Conservation (phyloP, 768 basidiomycete genomes). For the Psilocybe azurescens region DNA sequence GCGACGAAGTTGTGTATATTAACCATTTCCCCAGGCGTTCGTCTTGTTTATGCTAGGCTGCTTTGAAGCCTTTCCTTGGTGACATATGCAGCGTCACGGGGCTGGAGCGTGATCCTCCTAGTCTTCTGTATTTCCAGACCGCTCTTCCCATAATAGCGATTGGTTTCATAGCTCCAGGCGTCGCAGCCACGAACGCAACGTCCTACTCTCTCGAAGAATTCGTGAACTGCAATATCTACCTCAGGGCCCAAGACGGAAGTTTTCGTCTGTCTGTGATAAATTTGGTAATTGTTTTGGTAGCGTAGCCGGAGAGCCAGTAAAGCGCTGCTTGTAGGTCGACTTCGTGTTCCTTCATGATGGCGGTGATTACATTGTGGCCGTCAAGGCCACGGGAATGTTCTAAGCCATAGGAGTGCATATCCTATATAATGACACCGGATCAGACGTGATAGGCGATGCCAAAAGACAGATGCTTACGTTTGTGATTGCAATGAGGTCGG, state of each 20-base stretch:
- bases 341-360: constrained; percentile 54
- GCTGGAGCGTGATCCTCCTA: constrained; percentile 18
- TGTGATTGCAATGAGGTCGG: constrained; percentile 41
- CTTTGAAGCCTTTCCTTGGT: constrained; percentile 21
- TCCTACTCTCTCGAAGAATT: constrained; percentile 52
- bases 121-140: constrained; percentile 19
- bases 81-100: constrained; percentile 21
- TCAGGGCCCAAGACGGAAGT: constrained; percentile 42
- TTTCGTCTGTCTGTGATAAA: constrained; percentile 40
- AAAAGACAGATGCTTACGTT: constrained; percentile 32
- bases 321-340: constrained; percentile 45
- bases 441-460: too few relatives aligned
- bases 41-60: not conserved
- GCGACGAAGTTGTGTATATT: too few relatives aligned
- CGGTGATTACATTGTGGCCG: constrained; percentile 51
- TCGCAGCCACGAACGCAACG: constrained; percentile 57
- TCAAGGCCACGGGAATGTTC: constrained; percentile 39
- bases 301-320: constrained; percentile 40
- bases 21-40: not conserved
- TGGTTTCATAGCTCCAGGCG: constrained; percentile 57
- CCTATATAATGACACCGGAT: constrained; percentile 11
- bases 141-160: constrained; percentile 44
- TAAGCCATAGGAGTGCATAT: constrained; percentile 35
- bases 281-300: constrained; percentile 42
- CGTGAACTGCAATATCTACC: constrained; percentile 37